These are phyloP conservation scores for Populus davidiana DNA, from an alignment of 345 rosid genomes.

Conservation along the genomic window DNA sequence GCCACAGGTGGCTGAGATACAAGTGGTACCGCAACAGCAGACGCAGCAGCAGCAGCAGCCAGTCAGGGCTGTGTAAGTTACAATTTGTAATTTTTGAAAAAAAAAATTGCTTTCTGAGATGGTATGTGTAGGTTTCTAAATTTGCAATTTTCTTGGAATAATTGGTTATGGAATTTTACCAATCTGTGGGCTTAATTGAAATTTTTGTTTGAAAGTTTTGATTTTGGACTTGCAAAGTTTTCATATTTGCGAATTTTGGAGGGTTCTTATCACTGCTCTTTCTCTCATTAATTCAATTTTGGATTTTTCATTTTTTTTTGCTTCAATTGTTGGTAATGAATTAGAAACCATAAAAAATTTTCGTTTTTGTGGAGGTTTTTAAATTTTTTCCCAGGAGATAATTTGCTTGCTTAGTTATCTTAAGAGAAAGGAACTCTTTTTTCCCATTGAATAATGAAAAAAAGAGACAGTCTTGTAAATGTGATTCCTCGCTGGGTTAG, in stretches of 20 bases:
- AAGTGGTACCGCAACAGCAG: conserved; percentile 31
- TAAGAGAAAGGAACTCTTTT: not conserved
- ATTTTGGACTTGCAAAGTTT: not conserved
- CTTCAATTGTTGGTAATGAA: not conserved
- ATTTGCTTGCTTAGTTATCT: not conserved
- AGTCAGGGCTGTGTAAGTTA: conserved; percentile 58
- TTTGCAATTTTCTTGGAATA: not conserved
- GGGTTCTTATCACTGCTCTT: not conserved
- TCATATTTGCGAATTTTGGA: conserved; percentile 3
- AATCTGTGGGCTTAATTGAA: not conserved
- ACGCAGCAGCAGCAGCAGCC: conserved; percentile 31
- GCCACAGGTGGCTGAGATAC: conserved; percentile 12
- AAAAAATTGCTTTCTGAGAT: not conserved
- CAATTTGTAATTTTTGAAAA: not conserved
- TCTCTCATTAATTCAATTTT: not conserved
- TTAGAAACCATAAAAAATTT: not conserved
- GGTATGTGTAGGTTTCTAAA: not conserved
- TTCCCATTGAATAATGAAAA: not conserved
- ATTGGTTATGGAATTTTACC: not conserved
- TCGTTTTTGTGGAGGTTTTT: not conserved
- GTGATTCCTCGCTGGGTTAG: not conserved
- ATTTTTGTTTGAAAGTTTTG: conserved; percentile 2
- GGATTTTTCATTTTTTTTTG: not conserved
- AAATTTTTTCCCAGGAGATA: not conserved
- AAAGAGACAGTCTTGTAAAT: not conserved